Percentiles rank a stretch among this genome's conserved stretches.
These are phyloP conservation scores for Pleurotus tuber-regium DNA, from an alignment of 768 basidiomycete species.

Conservation along the genomic window DNA sequence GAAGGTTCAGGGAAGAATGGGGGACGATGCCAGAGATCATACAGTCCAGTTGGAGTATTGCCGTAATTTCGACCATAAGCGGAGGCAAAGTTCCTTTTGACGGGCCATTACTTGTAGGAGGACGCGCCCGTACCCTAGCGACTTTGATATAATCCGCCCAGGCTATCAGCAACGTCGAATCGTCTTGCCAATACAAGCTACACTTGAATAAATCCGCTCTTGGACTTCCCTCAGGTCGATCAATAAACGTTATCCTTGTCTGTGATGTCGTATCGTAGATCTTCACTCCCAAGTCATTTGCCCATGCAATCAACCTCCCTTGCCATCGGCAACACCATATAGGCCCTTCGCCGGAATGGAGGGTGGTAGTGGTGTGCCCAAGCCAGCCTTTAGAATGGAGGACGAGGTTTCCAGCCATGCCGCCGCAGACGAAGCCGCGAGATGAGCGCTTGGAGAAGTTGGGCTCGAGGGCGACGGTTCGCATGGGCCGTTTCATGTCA, in stretches of 20 bases:
- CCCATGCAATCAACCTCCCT: constrained; percentile 89
- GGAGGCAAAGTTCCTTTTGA: constrained; percentile 50
- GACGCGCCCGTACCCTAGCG: constrained; percentile 69
- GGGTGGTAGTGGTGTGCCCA: constrained; percentile 84
- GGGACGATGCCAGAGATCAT: constrained; percentile 92
- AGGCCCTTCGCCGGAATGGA: constrained; percentile 87
- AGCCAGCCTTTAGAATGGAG: constrained; percentile 95
- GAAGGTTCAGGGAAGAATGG: constrained; percentile 52
- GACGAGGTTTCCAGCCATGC: constrained; percentile 84
- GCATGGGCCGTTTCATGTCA: constrained; percentile 91
- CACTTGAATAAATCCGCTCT: constrained; percentile 95
- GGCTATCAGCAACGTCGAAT: constrained; percentile 82
- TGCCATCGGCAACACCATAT: constrained; percentile 93
- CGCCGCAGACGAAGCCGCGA: constrained; percentile 86
- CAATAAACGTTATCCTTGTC: constrained; percentile 80
- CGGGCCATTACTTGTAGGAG: constrained; percentile 41
- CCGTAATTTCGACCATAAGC: constrained; percentile 82
- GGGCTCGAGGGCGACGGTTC: constrained; percentile 87
- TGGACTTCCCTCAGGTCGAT: constrained; percentile 78
- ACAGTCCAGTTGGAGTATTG: constrained; percentile 90
- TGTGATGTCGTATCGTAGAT: constrained; percentile 84
- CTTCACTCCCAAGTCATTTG: constrained; percentile 91
- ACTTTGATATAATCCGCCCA: constrained; percentile 96
- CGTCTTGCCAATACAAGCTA: constrained; percentile 89
- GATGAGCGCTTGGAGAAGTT: constrained; percentile 77